Base-by-base conservation (phyloP, 352 stramenopile genomes). In the Globisporangium mamillatum region DNA sequence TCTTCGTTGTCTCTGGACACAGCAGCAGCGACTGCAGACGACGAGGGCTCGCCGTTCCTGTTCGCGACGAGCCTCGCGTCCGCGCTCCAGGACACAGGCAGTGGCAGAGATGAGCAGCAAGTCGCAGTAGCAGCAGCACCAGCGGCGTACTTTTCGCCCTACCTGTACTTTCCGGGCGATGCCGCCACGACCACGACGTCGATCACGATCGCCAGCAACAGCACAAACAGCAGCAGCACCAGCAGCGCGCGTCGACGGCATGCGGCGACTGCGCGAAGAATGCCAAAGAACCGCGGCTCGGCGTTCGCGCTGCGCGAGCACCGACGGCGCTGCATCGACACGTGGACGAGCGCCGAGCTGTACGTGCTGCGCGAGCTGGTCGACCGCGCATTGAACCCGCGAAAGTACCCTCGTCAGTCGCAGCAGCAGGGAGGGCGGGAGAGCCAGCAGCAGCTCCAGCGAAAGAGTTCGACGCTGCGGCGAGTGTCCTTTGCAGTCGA, bases 311-410 rank as follows among this genome's bases (percentile, higher is more conserved):
- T 56, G n/a, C 38, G 66, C 60, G 67, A 73, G 48, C 46, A 73
- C 46, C 67, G 74, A 8, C 75, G 70, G 16, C 73, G 68, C 54
- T 73, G 81, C 27, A 62, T 91, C 36, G 75, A 93, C 70, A 75
- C 74, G 44, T 90, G 82, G 73, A 76, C 70, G 20, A 71, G 80
- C 22, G 73, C 82, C 14, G 85, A 93, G 75, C 73, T 93, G 61
- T 79, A 75, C 44, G 75, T 78, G 60, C 75, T 93, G 57, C 80
- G 81, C 44, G 75, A 81, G 38, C 74, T 90, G 18, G 82, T 90
- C 2, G 76, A 82, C 50, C 7, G 77, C 36, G 75, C 76, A 2
- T 41, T 81, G 29, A 67, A 77, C 59, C 81, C 76, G 66, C 68
- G 62, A 4, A 60, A 73, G 44, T 63, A 69, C 36, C 65, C 52